Conservation (phyloP, 2,329 filamentous ascomycete genomes). For the Colletotrichum chrysophilum region DNA sequence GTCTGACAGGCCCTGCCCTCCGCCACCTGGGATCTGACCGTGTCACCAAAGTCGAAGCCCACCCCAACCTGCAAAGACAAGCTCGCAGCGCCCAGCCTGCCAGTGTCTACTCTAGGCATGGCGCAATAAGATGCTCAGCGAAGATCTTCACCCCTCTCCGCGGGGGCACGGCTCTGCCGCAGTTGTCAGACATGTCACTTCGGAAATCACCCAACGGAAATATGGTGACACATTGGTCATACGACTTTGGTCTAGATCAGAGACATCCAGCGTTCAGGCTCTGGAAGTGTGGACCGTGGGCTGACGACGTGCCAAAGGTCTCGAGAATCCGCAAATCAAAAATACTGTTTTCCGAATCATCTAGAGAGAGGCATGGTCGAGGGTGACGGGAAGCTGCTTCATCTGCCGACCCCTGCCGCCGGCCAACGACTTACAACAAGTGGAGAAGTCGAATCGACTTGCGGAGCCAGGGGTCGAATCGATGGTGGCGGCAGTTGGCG, state of each 20-base stretch:
- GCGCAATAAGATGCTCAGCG: background rate
- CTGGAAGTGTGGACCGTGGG: background rate
- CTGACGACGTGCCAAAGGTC: background rate
- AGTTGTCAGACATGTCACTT: background rate
- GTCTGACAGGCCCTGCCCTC: background rate
- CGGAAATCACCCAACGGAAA: background rate
- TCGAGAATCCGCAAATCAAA: background rate
- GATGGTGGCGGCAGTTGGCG: background rate
- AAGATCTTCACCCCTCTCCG: background rate
- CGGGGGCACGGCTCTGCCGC: background rate
- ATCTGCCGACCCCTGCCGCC: background rate
- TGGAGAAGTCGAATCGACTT: background rate
- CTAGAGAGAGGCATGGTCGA: background rate
- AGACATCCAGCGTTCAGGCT: background rate
- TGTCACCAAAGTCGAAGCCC: background rate
- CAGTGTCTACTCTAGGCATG: background rate
- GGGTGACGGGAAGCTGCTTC: constrained; percentile 10
- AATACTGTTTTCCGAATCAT: background rate
- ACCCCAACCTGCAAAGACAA: background rate
- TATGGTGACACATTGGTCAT: background rate
- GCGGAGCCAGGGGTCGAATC: background rate
- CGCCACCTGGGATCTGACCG: background rate
- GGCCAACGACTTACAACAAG: background rate
- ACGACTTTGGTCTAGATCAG: background rate
- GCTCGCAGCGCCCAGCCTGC: background rate